Base-by-base conservation (phyloP, 768 basidiomycete species). In the Serpula lacrymans region DNA sequence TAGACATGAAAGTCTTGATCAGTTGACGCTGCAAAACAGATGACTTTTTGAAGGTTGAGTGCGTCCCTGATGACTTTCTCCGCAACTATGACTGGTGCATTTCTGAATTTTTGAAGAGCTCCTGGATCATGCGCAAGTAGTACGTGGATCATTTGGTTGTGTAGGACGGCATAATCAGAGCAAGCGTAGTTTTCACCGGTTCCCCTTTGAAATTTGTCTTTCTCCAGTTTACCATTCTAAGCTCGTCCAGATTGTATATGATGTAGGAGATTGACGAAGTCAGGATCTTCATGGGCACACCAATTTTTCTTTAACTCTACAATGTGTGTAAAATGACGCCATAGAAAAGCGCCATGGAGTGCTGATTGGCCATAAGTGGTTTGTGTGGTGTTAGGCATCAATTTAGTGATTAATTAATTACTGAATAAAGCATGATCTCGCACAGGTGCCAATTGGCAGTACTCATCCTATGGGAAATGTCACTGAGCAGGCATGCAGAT, bases 361-460 rank as follows among this genome's bases (percentile, higher is more conserved):
- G n/a, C n/a, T n/a, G n/a, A n/a, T n/a, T n/a, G n/a, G n/a, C n/a
- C n/a, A n/a, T n/a, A n/a, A n/a, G n/a, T n/a, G n/a, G n/a, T n/a
- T n/a, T n/a, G n/a, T n/a, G n/a, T n/a, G n/a, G n/a, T 26, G 9
- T 25, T n/a, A 58, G n/a, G n/a, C n/a, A n/a, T n/a, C n/a, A n/a
- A n/a, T n/a, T n/a, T n/a, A 0, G 45, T 37, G 2, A 54, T 35
- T 10, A 36, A 32, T 13, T 50, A 22, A 1, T 37, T 22, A 35
- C 53, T 61, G 7, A 64, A 35, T 0, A 50, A 27, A 1, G 36
- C 27, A 13, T 46, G 53, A n/a, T 46, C 52, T 31, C 35, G 13
- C 0, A 58, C 52, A 11, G 62, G 62, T 13, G 39, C 40, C 30
- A 53, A 32, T 31, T 63, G 0, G 53, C 57, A 13, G 42, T 23